A percentile compares a stretch with the other conserved stretches of the same genome.
These are phyloP conservation scores for Coemansia sp. DNA, from an alignment of 192 early-diverging fungal genomes.

Conservation along the genomic window DNA sequence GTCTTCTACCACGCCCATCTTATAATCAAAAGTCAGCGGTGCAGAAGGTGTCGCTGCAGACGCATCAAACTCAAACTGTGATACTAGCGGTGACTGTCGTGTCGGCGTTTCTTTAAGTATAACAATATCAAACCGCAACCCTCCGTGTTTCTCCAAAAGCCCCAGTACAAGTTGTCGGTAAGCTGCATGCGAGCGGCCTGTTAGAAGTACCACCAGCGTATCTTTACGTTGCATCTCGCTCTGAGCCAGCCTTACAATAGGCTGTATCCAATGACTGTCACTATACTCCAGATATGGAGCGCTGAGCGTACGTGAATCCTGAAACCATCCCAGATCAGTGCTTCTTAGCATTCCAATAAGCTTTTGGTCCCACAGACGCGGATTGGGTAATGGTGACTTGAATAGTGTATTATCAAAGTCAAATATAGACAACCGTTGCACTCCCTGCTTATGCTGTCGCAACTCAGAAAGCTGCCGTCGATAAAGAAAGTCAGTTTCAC, in stretches of 20 bases:
- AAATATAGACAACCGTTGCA: slow-evolving; percentile 53
- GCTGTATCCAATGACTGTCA: slow-evolving; percentile 29
- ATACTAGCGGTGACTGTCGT: slow-evolving; percentile 35
- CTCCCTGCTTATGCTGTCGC: slow-evolving; percentile 25
- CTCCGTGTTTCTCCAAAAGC: slow-evolving; percentile 29
- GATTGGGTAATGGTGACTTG: slow-evolving; percentile 61
- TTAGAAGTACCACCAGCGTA: slow-evolving; percentile 45
- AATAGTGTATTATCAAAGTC: slow-evolving; percentile 72
- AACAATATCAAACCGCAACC: slow-evolving; percentile 58
- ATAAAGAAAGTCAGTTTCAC: slow-evolving; percentile 42
- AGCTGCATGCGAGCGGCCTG: slow-evolving; percentile 46
- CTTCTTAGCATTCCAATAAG: slow-evolving; percentile 58
- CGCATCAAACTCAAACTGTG: slow-evolving; percentile 1
- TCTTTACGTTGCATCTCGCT: slow-evolving; percentile 20
- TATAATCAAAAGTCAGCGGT: slow-evolving; percentile 62
- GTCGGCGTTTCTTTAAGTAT: slow-evolving; percentile 56
- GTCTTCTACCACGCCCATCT: slow-evolving; percentile 60
- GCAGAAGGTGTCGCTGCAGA: slow-evolving; percentile 23
- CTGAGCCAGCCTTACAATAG: slow-evolving; percentile 18
- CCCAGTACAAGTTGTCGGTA: slow-evolving; percentile 49
- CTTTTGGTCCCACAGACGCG: slow-evolving; percentile 58
- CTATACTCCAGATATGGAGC: slow-evolving; percentile 42
- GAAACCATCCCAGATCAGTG: slow-evolving; percentile 64
- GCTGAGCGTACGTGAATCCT: slow-evolving; percentile 59
- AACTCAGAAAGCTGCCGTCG: slow-evolving; percentile 39